These are phyloP conservation scores for Alternaria longipes DNA, from an alignment of 2,329 filamentous ascomycete species.

Conservation along the genomic window DNA sequence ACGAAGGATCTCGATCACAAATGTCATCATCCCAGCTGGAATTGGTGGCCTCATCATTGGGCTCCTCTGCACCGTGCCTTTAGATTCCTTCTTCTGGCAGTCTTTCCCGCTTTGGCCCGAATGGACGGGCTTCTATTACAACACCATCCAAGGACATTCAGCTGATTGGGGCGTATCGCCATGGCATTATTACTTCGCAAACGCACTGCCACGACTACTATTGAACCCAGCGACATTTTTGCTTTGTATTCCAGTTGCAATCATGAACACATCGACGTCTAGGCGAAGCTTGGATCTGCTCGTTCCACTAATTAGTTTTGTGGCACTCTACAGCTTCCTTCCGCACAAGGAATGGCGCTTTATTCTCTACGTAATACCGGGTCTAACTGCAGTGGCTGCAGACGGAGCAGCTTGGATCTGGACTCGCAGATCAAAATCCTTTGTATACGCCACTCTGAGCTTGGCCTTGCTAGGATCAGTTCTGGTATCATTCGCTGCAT, in stretches of 20 bases:
- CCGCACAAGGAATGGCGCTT: conserved; percentile 98
- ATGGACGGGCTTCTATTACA: conserved; percentile 87
- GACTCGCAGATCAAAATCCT: conserved; percentile 69
- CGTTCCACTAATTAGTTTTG: conserved; percentile 74
- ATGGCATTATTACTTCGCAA: conserved; percentile 86
- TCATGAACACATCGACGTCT: conserved; percentile 59
- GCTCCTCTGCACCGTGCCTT: conserved; percentile 72
- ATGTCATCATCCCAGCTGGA: conserved; percentile 72
- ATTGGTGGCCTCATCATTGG: conserved; percentile 71
- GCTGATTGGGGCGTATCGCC: conserved; percentile 88
- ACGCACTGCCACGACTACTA: conserved; percentile 81
- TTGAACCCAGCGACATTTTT: conserved; percentile 76
- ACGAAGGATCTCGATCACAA: conserved; percentile 62
- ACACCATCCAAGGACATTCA: conserved; percentile 83
- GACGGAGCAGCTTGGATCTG: conserved; percentile 73
- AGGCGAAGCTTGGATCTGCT: conserved; percentile 62
- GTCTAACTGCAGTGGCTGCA: conserved; percentile 79
- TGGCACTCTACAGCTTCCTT: conserved; percentile 83
- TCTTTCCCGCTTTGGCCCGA: conserved; percentile 83
- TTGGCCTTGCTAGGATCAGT: conserved; percentile 68
- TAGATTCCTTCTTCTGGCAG: conserved; percentile 97
- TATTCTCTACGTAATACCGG: conserved; percentile 86
- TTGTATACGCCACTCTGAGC: conserved; percentile 64
- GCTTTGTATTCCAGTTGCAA: conserved; percentile 60
- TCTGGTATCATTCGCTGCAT: conserved; percentile 66